These are phyloP conservation scores for Trichomonas gallinae DNA, from an alignment of 208 protist species.

Conservation along the genomic window DNA sequence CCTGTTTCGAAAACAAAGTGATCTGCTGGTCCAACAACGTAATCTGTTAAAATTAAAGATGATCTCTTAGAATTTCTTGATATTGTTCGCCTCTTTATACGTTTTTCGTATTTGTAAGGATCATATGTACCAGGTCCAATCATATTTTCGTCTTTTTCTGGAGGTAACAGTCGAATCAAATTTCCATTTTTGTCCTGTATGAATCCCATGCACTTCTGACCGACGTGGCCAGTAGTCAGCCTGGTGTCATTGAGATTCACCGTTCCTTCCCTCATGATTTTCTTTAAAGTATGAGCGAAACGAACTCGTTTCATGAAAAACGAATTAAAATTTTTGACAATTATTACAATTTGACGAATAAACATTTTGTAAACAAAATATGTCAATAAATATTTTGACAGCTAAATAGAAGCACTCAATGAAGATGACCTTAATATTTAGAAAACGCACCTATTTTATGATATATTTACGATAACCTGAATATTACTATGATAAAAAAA, in stretches of 20 bases:
- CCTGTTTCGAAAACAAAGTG: not conserved
- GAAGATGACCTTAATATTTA: too few species aligned
- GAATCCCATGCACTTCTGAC: not conserved
- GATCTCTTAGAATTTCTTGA: not conserved
- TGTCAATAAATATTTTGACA: too few species aligned
- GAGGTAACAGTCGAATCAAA: not conserved
- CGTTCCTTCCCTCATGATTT: not conserved
- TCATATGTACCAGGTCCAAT: not conserved
- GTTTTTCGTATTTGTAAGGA: not conserved
- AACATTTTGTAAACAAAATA: too few species aligned
- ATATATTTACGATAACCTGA: too few species aligned
- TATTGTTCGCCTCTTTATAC: not conserved
- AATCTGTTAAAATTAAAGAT: not conserved
- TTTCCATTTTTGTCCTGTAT: not conserved
- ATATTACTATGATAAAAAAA: too few species aligned
- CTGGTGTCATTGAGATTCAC: not conserved
- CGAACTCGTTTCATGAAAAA: not conserved
- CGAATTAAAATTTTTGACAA: not conserved
- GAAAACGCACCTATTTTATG: too few species aligned
- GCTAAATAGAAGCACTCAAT: too few species aligned
- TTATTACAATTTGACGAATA: too few species aligned
- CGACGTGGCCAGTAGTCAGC: not conserved
- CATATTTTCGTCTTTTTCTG: not conserved
- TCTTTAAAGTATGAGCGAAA: not conserved
- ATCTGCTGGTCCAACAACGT: not conserved